Conservation (phyloP, 2,329 filamentous ascomycete species). For the Botrytis hyacinthi region DNA sequence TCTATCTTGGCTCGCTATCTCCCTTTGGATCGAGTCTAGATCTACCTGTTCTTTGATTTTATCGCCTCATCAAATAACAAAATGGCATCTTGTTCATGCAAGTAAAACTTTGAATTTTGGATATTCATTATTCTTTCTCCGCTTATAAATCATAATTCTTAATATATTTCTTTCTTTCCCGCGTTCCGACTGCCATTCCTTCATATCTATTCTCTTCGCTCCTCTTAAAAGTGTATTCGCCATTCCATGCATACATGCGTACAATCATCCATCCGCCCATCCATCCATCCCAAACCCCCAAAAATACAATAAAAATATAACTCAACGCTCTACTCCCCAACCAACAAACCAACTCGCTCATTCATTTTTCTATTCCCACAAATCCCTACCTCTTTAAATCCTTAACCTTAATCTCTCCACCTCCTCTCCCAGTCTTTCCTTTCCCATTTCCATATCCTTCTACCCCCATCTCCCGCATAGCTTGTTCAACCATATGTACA, state of each 20-base stretch:
- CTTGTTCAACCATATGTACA: slow-evolving; percentile 59
- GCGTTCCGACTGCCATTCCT: background rate
- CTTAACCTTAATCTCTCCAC: slow-evolving; percentile 39
- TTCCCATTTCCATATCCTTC: slow-evolving; percentile 36
- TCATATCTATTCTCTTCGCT: background rate
- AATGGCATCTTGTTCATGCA: background rate
- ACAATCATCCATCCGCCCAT: background rate
- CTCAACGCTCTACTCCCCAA: background rate
- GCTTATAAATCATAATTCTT: background rate
- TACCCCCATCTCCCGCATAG: slow-evolving; percentile 47
- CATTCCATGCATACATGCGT: background rate
- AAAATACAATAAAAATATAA: background rate
- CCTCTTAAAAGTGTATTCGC: background rate
- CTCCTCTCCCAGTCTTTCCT: slow-evolving; percentile 35
- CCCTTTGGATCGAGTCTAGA: background rate
- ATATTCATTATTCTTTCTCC: background rate
- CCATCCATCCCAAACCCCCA: background rate
- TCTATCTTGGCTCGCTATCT: background rate
- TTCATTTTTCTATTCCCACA: background rate
- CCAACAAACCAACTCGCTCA: background rate
- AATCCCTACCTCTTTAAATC: slow-evolving; percentile 33
- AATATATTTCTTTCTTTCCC: background rate
- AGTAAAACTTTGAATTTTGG: background rate
- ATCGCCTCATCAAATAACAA: background rate
- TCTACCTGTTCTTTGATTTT: background rate